A percentile compares a stretch with the other conserved stretches of the same genome.
Evolutionary conservation across 169 alveolate genomes (phyloP).

Genomic region (Plasmodium reichenowi): DNA sequence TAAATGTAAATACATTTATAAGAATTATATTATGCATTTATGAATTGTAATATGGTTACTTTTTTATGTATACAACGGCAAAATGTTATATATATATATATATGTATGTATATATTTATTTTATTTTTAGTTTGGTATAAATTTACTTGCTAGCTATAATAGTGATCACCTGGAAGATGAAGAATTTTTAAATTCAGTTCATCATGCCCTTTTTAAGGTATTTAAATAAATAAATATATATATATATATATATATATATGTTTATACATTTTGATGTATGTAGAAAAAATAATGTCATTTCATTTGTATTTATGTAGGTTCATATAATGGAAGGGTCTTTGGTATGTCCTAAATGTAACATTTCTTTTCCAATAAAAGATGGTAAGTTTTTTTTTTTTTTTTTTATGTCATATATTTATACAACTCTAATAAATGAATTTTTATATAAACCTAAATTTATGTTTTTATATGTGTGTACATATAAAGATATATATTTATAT

Average conservation of each 20-base stretch:
- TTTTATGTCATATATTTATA: neutral
- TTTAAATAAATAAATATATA: slow-evolving; percentile 1
- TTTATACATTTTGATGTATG: no score
- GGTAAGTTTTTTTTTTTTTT: slow-evolving; percentile 69
- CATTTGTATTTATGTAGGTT: slow-evolving; percentile 72
- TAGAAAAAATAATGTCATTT: neutral
- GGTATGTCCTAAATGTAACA: slow-evolving; percentile 82
- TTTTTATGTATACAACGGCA: no score
- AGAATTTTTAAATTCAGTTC: slow-evolving; percentile 80
- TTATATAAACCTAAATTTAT: neutral
- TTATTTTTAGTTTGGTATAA: slow-evolving; percentile 77
- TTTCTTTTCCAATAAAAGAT: slow-evolving; percentile 80
- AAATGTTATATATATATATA: neutral
- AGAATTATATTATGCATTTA: no score
- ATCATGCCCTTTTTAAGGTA: slow-evolving; percentile 83
- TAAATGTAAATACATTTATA: neutral
- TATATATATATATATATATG: neutral
- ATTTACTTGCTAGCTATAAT: slow-evolving; percentile 75
- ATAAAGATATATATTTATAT: slow-evolving; percentile 9
- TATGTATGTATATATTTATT: neutral
- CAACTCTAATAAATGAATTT: neutral
- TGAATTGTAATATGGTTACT: no score
- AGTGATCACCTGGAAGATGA: slow-evolving; percentile 81
- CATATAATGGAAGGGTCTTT: slow-evolving; percentile 84
- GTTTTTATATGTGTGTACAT: slow-evolving; percentile 6